Percentiles rank a stretch among this genome's conserved stretches.
phyloP scores from a whole-genome alignment of 208 protist species.

The Trypanosoma congolense region DNA sequence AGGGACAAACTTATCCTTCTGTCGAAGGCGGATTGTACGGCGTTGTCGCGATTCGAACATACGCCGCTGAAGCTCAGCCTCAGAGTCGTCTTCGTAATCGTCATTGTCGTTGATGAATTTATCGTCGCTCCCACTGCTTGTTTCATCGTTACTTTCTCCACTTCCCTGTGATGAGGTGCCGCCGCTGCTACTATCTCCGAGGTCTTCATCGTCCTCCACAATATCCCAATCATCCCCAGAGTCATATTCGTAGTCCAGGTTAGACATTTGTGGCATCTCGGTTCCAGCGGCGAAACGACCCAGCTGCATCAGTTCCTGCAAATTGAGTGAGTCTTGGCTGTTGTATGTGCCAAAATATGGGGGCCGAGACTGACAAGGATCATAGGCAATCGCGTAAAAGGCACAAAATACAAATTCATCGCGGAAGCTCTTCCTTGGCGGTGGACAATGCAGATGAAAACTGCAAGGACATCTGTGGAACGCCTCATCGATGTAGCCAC shows the following conservation, averaged over 20 bases:
- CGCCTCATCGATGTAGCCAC: not conserved
- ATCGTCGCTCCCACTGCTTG: slow-evolving; percentile 21
- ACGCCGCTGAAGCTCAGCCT: slow-evolving; percentile 65
- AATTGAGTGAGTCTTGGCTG: slow-evolving; percentile 51
- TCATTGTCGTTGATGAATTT: slow-evolving; percentile 70
- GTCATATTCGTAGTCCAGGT: slow-evolving; percentile 86
- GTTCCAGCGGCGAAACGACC: slow-evolving; percentile 41
- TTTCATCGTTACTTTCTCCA: slow-evolving; percentile 9
- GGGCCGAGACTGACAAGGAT: slow-evolving; percentile 78
- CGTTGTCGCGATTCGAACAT: slow-evolving; percentile 70
- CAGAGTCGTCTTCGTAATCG: slow-evolving; percentile 57
- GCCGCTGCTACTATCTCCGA: slow-evolving; percentile 30
- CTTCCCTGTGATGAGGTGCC: slow-evolving; percentile 23
- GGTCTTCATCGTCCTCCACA: slow-evolving; percentile 71
- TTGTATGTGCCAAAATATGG: slow-evolving; percentile 86
- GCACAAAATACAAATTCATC: slow-evolving; percentile 66
- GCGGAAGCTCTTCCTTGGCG: slow-evolving; percentile 43
- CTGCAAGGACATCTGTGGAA: slow-evolving; percentile 31
- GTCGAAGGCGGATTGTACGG: slow-evolving; percentile 62
- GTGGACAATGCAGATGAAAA: slow-evolving; percentile 36
- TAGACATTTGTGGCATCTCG: slow-evolving; percentile 63
- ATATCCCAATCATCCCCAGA: slow-evolving; percentile 86
- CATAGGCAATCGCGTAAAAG: slow-evolving; percentile 82
- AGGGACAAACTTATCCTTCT: slow-evolving; percentile 78
- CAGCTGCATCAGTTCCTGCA: slow-evolving; percentile 50